A percentile compares a stretch with the other conserved stretches of the same genome.
Evolutionary conservation across 116 monocot genomes (phyloP).

Genomic region (Dioscorea cayenensis): DNA sequence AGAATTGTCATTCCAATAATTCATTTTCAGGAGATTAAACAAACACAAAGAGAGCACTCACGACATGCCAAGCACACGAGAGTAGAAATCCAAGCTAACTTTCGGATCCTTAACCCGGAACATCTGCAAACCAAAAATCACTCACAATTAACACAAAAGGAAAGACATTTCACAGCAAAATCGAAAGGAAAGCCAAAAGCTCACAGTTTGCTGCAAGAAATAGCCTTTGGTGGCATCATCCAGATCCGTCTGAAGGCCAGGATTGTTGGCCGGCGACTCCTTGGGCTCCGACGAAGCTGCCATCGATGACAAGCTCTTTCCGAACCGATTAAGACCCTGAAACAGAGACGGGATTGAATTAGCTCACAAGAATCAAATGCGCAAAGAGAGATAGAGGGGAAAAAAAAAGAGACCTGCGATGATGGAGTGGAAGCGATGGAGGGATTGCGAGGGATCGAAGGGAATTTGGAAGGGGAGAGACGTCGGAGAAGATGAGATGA

Average conservation of each 20-base stretch:
- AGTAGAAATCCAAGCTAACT: slow-evolving; percentile 91
- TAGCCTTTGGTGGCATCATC: slow-evolving; percentile 83
- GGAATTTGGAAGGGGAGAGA: slow-evolving; percentile 5
- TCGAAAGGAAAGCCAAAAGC: background rate
- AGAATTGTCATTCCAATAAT: background rate
- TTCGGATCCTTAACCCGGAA: slow-evolving; percentile 91
- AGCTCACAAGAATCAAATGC: too few species aligned
- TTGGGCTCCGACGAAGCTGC: slow-evolving; percentile 43
- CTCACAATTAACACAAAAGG: background rate
- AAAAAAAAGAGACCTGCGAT: too few species aligned
- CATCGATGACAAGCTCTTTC: slow-evolving; percentile 20
- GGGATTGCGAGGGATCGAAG: slow-evolving; percentile 4
- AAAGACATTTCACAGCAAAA: background rate
- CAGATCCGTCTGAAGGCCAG: slow-evolving; percentile 55
- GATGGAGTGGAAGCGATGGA: too few species aligned
- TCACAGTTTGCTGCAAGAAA: slow-evolving; percentile 95
- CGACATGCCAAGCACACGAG: slow-evolving; percentile 93
- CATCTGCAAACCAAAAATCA: slow-evolving; percentile 51
- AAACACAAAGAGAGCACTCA: slow-evolving; percentile 23
- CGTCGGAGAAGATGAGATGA: slow-evolving; percentile 1
- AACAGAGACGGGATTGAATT: background rate
- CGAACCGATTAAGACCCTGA: slow-evolving; percentile 26
- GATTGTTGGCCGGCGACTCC: slow-evolving; percentile 80
- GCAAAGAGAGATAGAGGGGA: too few species aligned
- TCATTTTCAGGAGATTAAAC: background rate